Base-by-base conservation (phyloP, 176 grass and related monocot species). In the Phoenix dactylifera region DNA sequence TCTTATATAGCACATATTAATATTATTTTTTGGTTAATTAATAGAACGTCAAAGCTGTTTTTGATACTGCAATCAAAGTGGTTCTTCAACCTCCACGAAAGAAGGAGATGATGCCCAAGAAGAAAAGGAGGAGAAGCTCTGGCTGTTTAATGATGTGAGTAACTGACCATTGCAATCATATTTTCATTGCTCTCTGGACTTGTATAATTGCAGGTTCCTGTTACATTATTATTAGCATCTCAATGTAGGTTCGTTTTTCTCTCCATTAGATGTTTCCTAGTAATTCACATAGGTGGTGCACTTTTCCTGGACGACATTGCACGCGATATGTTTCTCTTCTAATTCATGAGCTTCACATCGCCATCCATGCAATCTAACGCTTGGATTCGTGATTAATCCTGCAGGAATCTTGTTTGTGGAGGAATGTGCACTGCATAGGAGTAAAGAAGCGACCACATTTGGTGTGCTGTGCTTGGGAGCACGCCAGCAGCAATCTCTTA, bases 21-120 rank as follows among this genome's bases (percentile, higher is more conserved):
- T 30, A 30, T 30, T 4, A 30, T 6, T 6, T 30, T 30, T 30
- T 44, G 35, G 35, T 44, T 44, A 44, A 44, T 44, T 44, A 44
- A 44, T 3, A 97, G 93, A 98, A 98, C 73, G 52, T 98, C 48
- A 98, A 98, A 69, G 74, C 77, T 24, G 76, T 98, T 22, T 98
- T 98, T 2, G 93, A 98, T 69, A 82, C 87, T 1, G 88, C 93
- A 26, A 98, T 98, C 54, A 98, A 92, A 65, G 93, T 89, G 59
- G 88, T 98, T 69, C 93, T 98, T 64, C 93, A 98, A 51, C 93
- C 93, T 2, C 83, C 88, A 16, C 68, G 82, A 51, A 80, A 76
- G 18, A 92, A 86, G 73, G 82, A 98, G 78, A 63, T 75, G 60
- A 50, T 66, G 0, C 14, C 82, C 22, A 88, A 75, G 85, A 97